phyloP scores from a whole-genome alignment of 2,329 filamentous ascomycete genomes.

The Phoma sp. region DNA sequence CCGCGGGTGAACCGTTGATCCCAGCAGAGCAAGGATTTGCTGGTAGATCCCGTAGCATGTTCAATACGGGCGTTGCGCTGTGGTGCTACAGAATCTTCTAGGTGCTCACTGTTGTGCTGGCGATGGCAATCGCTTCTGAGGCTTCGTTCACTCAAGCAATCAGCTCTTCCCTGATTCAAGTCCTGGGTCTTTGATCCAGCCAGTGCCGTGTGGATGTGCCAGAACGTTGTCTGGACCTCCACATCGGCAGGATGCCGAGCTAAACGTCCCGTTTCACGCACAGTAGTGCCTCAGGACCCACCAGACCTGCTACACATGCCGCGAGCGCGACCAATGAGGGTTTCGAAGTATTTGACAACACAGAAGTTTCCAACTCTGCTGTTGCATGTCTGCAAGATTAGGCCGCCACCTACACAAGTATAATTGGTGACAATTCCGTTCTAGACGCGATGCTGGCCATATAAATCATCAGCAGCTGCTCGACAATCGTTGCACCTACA shows the following conservation, averaged over 20 bases:
- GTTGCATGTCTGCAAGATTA: conserved; percentile 15
- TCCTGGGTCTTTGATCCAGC: not conserved
- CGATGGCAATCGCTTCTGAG: not conserved
- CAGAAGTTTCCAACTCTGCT: conserved; percentile 2
- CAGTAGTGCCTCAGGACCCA: conserved; percentile 10
- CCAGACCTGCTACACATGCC: conserved; percentile 5
- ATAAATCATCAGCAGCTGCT: conserved; percentile 3
- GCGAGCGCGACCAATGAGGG: conserved; percentile 3
- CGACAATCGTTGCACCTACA: not conserved
- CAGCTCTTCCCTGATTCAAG: not conserved
- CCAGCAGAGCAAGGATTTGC: not conserved
- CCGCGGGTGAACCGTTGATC: not conserved
- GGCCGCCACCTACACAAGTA: not conserved
- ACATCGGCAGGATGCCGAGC: conserved; percentile 8
- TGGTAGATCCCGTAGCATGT: not conserved
- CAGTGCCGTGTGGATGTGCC: not conserved
- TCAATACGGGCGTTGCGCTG: not conserved
- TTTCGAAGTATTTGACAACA: not conserved
- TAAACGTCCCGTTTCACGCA: conserved; percentile 12
- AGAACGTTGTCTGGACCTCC: conserved; percentile 13
- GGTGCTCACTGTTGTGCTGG: not conserved
- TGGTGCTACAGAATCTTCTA: not conserved
- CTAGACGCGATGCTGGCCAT: not conserved
- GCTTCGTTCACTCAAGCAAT: not conserved
- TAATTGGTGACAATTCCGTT: conserved; percentile 4